Evolutionary conservation across 179 eudicot genomes (phyloP).

Genomic region (Spinacia oleracea): DNA sequence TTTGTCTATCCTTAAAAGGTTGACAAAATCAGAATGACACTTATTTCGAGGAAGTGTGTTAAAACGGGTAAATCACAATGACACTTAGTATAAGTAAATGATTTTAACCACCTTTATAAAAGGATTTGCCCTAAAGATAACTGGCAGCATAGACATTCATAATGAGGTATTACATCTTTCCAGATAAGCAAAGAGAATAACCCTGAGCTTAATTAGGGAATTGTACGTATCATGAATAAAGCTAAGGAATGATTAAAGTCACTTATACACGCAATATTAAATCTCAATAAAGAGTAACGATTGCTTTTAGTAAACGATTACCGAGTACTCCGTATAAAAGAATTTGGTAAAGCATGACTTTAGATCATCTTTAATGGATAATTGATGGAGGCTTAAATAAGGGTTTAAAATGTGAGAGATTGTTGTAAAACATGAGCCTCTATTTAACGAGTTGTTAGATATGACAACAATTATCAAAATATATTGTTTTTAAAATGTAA

Average conservation of each 20-base stretch:
- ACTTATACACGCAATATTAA: conserved; percentile 21
- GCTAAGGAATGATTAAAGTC: conserved; percentile 23
- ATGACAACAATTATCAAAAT: too few species aligned
- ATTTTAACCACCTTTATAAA: neutral
- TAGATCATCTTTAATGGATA: too few species aligned
- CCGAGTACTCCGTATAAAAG: neutral
- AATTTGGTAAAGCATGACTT: neutral
- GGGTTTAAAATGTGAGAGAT: too few species aligned
- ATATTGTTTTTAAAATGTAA: too few species aligned
- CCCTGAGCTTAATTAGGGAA: conserved; percentile 1
- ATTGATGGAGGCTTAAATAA: too few species aligned
- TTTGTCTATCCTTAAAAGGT: too few species aligned
- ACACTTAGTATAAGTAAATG: neutral
- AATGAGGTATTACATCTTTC: conserved; percentile 28
- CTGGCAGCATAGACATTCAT: conserved; percentile 25
- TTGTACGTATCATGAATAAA: conserved; percentile 16
- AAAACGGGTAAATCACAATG: neutral
- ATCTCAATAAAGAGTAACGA: conserved; percentile 1
- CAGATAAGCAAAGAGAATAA: conserved; percentile 31
- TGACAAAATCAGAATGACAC: neutral
- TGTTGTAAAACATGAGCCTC: too few species aligned
- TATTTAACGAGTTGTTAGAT: too few species aligned
- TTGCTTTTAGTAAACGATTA: conserved; percentile 12
- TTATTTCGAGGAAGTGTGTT: neutral
- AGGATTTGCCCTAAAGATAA: neutral